Conservation (phyloP, 1,284 basidiomycete genomes). For the Austroboletus novae-zelandiae region DNA sequence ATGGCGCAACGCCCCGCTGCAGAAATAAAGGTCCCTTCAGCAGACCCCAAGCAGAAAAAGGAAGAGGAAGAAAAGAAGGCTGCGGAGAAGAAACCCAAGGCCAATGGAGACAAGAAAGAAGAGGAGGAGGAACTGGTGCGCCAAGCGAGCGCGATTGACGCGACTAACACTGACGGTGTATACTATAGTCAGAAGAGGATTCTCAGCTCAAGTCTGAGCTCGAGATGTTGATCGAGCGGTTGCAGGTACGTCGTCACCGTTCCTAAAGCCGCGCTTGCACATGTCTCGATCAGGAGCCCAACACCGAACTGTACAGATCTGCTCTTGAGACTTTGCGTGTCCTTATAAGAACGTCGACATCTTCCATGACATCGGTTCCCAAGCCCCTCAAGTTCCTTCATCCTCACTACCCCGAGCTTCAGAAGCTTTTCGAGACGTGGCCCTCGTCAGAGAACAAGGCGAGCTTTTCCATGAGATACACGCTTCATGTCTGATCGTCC, state of each 20-base stretch:
- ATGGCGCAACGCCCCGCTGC: slow-evolving; percentile 62
- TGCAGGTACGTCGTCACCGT: slow-evolving; percentile 61
- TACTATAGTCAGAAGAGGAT: slow-evolving; percentile 87
- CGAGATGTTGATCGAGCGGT: slow-evolving; percentile 94
- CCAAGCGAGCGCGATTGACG: slow-evolving; percentile 23
- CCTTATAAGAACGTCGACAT: slow-evolving; percentile 94
- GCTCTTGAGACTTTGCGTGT: slow-evolving; percentile 94
- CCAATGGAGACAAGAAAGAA: slow-evolving; percentile 64
- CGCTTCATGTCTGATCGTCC: slow-evolving; percentile 7
- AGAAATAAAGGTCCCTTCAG: slow-evolving; percentile 58
- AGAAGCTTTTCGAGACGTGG: slow-evolving; percentile 82
- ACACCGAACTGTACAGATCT: slow-evolving; percentile 82
- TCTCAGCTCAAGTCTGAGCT: slow-evolving; percentile 92
- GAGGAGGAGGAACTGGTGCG: slow-evolving; percentile 85
- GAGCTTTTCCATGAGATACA: slow-evolving; percentile 13
- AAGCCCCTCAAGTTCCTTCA: slow-evolving; percentile 99
- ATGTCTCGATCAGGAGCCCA: slow-evolving; percentile 67
- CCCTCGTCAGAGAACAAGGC: slow-evolving; percentile 78
- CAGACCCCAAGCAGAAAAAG: slow-evolving; percentile 75
- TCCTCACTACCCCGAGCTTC: slow-evolving; percentile 90
- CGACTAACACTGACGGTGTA: not conserved
- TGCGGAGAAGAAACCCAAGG: slow-evolving; percentile 48
- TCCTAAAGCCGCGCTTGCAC: slow-evolving; percentile 3
- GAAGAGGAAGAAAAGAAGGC: slow-evolving; percentile 41
- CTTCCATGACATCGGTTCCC: slow-evolving; percentile 99